Conservation (phyloP, 2,329 filamentous ascomycete genomes). For the Thelonectria rubi region DNA sequence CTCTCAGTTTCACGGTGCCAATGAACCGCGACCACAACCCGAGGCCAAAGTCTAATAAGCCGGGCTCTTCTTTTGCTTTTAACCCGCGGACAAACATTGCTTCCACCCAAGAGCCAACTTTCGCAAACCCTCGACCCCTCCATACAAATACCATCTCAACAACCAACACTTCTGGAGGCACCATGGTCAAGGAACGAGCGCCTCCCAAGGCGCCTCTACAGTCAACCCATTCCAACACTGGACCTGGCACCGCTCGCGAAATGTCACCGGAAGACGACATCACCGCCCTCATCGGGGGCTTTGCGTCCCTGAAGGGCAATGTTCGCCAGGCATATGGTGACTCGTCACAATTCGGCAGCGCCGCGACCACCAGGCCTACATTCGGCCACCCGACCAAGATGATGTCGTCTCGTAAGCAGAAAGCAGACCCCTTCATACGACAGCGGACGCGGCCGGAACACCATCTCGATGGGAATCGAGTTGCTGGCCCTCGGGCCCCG, state of each 20-base stretch:
- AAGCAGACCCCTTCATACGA: slow-evolving; percentile 64
- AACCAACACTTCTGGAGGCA: slow-evolving; percentile 24
- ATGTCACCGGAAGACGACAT: slow-evolving; percentile 48
- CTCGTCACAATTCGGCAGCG: slow-evolving; percentile 20
- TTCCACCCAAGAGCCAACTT: slow-evolving; percentile 31
- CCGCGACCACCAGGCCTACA: slow-evolving; percentile 38
- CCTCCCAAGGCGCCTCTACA: slow-evolving; percentile 55
- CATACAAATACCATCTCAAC: slow-evolving; percentile 12
- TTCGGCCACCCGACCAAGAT: slow-evolving; percentile 55
- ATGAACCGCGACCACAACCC: slow-evolving; percentile 21
- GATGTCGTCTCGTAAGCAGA: slow-evolving; percentile 62
- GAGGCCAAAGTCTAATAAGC: slow-evolving; percentile 25
- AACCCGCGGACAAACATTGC: slow-evolving; percentile 32
- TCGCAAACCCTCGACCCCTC: slow-evolving; percentile 26
- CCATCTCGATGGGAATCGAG: slow-evolving; percentile 59
- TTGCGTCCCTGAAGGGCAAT: slow-evolving; percentile 40
- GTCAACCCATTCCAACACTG: slow-evolving; percentile 48
- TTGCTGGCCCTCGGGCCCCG: slow-evolving; percentile 59
- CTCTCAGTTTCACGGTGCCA: slow-evolving; percentile 29
- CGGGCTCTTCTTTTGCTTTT: slow-evolving; percentile 36
- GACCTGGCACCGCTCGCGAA: slow-evolving; percentile 37
- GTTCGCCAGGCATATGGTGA: slow-evolving; percentile 29
- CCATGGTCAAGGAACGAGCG: slow-evolving; percentile 60
- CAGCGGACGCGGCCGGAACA: slow-evolving; percentile 66
- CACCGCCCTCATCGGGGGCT: slow-evolving; percentile 45